Conservation (phyloP, 805 yeast genomes). For the Saccharomycopsis sp. region DNA sequence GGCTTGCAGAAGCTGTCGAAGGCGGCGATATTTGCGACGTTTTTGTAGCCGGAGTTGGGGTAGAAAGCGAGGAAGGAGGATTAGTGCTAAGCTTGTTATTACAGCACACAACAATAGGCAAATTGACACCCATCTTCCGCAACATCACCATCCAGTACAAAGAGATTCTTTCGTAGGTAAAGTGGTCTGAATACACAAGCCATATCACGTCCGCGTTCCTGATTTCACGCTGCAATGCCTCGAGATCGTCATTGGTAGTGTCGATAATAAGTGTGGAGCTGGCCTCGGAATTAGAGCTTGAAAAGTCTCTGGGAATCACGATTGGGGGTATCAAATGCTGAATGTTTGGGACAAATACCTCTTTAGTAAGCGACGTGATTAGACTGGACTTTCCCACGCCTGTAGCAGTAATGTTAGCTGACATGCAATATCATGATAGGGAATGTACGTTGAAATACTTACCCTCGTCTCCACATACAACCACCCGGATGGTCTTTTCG, state of each 20-base stretch:
- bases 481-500: conserved; percentile 64
- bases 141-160: conserved; percentile 93
- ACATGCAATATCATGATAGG: too few species aligned
- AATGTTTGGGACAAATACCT: conserved; percentile 66
- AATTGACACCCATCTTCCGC: conserved; percentile 85
- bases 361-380: conserved; percentile 76
- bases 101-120: conserved; percentile 88
- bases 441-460: too few species aligned
- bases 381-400: conserved; percentile 76
- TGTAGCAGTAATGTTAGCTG: conserved; percentile 12
- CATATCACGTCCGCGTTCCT: conserved; percentile 85
- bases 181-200: conserved; percentile 92
- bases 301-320: conserved; percentile 68
- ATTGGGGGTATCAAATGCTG: conserved; percentile 80
- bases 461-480: conserved; percentile 90
- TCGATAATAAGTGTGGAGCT: conserved; percentile 71
- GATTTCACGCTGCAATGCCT: conserved; percentile 59
- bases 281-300: conserved; percentile 52
- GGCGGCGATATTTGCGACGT: neutral
- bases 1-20: neutral
- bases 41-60: neutral
- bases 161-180: conserved; percentile 86
- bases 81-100: conserved; percentile 42
- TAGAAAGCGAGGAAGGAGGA: neutral
- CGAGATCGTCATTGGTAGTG: conserved; percentile 63